Evolutionary conservation across 805 yeast genomes (phyloP).

Genomic region (Saccharomycopsis babjevae): DNA sequence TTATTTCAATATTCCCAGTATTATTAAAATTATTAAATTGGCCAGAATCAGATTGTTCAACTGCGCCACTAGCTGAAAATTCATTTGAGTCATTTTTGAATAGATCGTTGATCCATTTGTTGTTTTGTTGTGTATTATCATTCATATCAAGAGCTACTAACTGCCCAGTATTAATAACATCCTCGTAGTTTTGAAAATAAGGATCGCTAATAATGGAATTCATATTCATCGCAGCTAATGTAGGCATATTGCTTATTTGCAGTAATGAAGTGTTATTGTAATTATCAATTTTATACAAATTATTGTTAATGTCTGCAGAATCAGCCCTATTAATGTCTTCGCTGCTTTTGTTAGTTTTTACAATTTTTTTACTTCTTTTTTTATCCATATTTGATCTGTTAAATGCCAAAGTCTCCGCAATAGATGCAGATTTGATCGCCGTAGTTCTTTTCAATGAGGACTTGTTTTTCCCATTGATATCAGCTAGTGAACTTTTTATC

Average conservation of each 20-base stretch:
- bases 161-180: not conserved
- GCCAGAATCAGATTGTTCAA: not conserved
- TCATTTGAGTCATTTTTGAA: not conserved
- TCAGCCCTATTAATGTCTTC: not conserved
- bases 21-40: not conserved
- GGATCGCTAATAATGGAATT: not conserved
- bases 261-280: not conserved
- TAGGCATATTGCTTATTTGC: not conserved
- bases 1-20: not conserved
- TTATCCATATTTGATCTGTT: constrained; percentile 7
- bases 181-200: not conserved
- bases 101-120: not conserved
- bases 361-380: not conserved
- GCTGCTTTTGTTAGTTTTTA: not conserved
- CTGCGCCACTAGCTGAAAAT: not conserved
- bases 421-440: not conserved
- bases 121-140: not conserved
- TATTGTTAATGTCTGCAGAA: not conserved
- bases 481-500: not conserved
- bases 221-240: not conserved
- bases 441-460: not conserved
- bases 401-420: constrained; percentile 12
- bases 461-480: not conserved
- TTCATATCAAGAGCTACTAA: not conserved
- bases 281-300: not conserved